Evolutionary conservation across 257 asterid species (phyloP).

Genomic region (Nicotiana sylvestris): DNA sequence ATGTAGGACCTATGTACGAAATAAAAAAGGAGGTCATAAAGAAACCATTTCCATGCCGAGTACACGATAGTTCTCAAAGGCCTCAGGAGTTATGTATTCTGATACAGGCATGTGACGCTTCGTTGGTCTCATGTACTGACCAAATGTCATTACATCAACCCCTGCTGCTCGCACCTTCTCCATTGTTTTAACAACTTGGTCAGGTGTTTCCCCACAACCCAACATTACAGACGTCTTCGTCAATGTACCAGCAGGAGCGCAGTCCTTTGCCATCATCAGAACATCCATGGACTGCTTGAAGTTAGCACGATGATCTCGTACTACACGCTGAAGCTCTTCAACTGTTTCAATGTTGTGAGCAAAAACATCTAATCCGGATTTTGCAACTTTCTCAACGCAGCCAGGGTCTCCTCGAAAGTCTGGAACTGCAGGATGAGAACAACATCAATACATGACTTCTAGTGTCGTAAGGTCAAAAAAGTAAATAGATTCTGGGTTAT

Average conservation of each 20-base stretch:
- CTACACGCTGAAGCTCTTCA: slow-evolving; percentile 87
- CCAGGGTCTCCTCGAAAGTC: slow-evolving; percentile 78
- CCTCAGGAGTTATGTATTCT: slow-evolving; percentile 88
- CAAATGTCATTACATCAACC: slow-evolving; percentile 98
- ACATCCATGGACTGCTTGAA: slow-evolving; percentile 91
- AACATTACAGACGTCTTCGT: slow-evolving; percentile 95
- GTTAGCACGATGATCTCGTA: slow-evolving; percentile 96
- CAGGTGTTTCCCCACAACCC: slow-evolving; percentile 99
- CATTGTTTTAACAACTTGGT: slow-evolving; percentile 86
- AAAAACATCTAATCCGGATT: slow-evolving; percentile 89
- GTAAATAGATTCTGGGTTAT: too few relatives aligned
- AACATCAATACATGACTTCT: not conserved
- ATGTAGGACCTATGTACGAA: too few relatives aligned
- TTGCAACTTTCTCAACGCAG: slow-evolving; percentile 90
- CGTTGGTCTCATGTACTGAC: slow-evolving; percentile 98
- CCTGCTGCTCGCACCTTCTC: slow-evolving; percentile 94
- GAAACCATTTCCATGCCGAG: slow-evolving; percentile 94
- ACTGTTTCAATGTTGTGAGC: slow-evolving; percentile 98
- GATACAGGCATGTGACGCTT: slow-evolving; percentile 98
- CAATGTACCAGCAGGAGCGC: slow-evolving; percentile 85
- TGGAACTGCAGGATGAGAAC: slow-evolving; percentile 61
- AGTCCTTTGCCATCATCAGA: slow-evolving; percentile 79
- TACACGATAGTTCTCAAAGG: slow-evolving; percentile 78
- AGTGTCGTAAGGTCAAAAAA: too few relatives aligned
- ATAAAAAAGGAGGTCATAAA: slow-evolving; percentile 5